phyloP scores from a whole-genome alignment of 2,329 filamentous ascomycete genomes.

The Calonectria multiphialidica region DNA sequence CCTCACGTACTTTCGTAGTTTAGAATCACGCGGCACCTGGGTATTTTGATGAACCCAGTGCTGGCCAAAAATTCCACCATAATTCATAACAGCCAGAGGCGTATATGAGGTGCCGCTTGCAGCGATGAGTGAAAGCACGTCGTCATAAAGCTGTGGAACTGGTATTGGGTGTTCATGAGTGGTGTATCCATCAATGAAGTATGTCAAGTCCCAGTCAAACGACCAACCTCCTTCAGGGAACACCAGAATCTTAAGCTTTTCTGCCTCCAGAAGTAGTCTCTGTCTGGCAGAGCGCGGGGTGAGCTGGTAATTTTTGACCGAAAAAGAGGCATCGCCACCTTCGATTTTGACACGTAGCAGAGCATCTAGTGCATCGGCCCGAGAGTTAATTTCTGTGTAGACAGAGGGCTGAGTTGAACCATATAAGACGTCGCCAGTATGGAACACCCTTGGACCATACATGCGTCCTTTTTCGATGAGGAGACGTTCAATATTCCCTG shows the following conservation, averaged over 20 bases:
- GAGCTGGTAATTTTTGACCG: slow-evolving; percentile 3
- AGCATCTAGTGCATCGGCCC: neutral
- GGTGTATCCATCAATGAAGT: slow-evolving; percentile 7
- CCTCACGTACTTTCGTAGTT: neutral
- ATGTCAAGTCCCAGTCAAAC: slow-evolving; percentile 3
- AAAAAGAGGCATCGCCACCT: neutral
- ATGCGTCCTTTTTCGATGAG: neutral
- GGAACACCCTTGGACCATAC: neutral
- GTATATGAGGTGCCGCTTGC: neutral
- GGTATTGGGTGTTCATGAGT: neutral
- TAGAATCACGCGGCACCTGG: neutral
- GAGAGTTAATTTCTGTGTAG: neutral
- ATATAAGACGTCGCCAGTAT: slow-evolving; percentile 1
- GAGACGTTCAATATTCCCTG: neutral
- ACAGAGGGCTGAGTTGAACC: neutral
- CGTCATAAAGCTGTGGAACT: neutral
- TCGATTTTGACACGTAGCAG: neutral
- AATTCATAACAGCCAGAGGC: neutral
- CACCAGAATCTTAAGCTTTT: neutral
- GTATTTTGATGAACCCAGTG: neutral
- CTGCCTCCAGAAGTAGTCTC: neutral
- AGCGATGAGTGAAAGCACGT: neutral
- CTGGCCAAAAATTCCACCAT: neutral
- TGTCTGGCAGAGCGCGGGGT: neutral
- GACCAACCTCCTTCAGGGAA: slow-evolving; percentile 1